phyloP scores from a whole-genome alignment of 108 stramenopile genomes.

The Pseudonitzschia multiseries region DNA sequence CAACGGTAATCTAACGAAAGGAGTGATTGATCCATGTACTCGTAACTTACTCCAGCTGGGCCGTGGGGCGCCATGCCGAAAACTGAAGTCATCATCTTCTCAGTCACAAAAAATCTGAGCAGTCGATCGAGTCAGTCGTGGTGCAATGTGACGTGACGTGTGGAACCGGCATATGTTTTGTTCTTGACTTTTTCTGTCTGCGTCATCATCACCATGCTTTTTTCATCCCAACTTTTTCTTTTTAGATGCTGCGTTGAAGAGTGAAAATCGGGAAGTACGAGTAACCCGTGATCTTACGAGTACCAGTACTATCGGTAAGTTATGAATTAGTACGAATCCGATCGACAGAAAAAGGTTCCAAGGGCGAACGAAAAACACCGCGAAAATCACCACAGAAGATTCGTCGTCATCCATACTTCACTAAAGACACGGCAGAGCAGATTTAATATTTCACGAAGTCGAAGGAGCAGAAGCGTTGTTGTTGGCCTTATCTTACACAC shows the following conservation, averaged over 20 bases:
- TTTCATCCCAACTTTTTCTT: not conserved
- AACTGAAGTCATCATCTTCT: too few relatives aligned
- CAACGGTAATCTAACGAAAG: too few relatives aligned
- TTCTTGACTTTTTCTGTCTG: not conserved
- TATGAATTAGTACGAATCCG: too few relatives aligned
- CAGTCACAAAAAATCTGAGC: not conserved
- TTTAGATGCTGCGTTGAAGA: not conserved
- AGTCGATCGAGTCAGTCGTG: not conserved
- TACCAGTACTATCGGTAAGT: too few relatives aligned
- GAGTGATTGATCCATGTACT: too few relatives aligned
- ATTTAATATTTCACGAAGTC: too few relatives aligned
- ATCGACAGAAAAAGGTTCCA: constrained; percentile 3
- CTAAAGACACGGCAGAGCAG: not conserved
- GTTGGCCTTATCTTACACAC: too few relatives aligned
- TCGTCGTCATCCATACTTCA: constrained; percentile 3
- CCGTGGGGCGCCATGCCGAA: too few relatives aligned
- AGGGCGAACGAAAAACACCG: not conserved
- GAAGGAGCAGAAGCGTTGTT: too few relatives aligned
- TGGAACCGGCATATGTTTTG: not conserved
- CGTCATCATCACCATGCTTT: not conserved
- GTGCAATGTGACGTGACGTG: not conserved
- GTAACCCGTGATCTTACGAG: too few relatives aligned
- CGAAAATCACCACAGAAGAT: not conserved
- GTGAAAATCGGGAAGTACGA: not conserved
- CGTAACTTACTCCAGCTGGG: too few relatives aligned